Evolutionary conservation across 164 flowering plant species (phyloP), one percentile per base, ranked within the genome.

Genomic region (Magnolia changhungtana): DNA sequence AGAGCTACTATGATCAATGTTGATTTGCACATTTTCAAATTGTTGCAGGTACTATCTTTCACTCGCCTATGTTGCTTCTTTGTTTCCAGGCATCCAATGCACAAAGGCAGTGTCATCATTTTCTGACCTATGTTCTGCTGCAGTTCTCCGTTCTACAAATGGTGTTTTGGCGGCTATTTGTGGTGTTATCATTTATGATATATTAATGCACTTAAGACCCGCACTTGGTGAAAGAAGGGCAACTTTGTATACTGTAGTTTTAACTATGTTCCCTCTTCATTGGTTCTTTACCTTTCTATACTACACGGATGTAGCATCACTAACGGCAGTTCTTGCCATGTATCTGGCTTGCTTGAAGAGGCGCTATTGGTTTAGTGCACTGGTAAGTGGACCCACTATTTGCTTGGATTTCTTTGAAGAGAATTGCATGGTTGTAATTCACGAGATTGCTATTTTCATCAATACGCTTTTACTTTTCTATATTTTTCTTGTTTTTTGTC

Each of bases 251-350:
- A 81, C 98, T 14, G 83, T 89, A 75, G 82, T 92, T 74, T 79
- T 92, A 73, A 79, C 95, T 2, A 72, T 91, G 79, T 94, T 91
- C 73, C 98, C 99, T 8, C 89, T 91, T 74, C 97, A 96, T 69
- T 96, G 98, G 98, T 94, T 96, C 85, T 96, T 96, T 88, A 83
- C 92, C 50, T 94, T 88, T 80, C 89, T 96, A 49, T 96, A 94
- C 81, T 96, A 96, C 74, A 96, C 98, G 27, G 98, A 96, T 87
- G 93, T 94, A 66, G 94, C 97, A 75, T 94, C 99, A 37, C 83
- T 92, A 8, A 84, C 92, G 50, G 84, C 87, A 9, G 94, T 94
- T 59, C 97, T 96, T 69, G 90, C 94, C 2, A 89, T 91, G 93
- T 91, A 94, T 84, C 85, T 96, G 69, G 82, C 88, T 18, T 83